Evolutionary conservation across 75 land plant species (phyloP).

Genomic region (Pinus taeda): DNA sequence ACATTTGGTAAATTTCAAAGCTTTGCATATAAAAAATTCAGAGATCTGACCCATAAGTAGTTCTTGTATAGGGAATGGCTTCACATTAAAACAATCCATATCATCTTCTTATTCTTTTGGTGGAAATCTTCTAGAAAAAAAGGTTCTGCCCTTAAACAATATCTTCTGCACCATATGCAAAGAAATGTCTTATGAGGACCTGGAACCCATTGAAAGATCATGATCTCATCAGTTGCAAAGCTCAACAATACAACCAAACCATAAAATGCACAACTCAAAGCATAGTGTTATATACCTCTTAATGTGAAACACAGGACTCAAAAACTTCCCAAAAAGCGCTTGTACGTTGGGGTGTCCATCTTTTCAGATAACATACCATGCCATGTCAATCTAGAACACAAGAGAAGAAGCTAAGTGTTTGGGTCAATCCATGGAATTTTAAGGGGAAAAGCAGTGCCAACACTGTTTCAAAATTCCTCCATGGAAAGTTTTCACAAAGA

Average conservation of each 20-base stretch:
- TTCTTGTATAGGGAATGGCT: neutral
- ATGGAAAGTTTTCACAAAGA: neutral
- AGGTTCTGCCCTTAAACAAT: constrained; percentile 4
- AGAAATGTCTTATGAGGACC: constrained; percentile 8
- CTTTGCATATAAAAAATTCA: constrained; percentile 1
- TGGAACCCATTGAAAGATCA: constrained; percentile 11
- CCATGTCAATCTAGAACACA: neutral
- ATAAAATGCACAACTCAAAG: constrained; percentile 1
- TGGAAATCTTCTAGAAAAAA: too few relatives aligned
- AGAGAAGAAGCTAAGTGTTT: neutral
- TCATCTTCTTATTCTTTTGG: neutral
- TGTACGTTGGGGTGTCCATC: neutral
- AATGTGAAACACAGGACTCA: neutral
- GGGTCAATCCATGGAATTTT: neutral
- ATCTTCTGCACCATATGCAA: constrained; percentile 5
- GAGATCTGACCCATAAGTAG: constrained; percentile 1
- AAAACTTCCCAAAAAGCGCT: neutral
- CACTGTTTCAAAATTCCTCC: neutral
- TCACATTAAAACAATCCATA: constrained; percentile 3
- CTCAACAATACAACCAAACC: constrained; percentile 8
- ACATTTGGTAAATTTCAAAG: neutral
- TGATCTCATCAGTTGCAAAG: constrained; percentile 10
- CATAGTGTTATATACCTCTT: too few relatives aligned
- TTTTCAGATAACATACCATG: neutral
- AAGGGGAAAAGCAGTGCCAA: too few relatives aligned